Base-by-base conservation (phyloP, 495 filamentous ascomycete genomes). In the Aspergillus haitiensis region DNA sequence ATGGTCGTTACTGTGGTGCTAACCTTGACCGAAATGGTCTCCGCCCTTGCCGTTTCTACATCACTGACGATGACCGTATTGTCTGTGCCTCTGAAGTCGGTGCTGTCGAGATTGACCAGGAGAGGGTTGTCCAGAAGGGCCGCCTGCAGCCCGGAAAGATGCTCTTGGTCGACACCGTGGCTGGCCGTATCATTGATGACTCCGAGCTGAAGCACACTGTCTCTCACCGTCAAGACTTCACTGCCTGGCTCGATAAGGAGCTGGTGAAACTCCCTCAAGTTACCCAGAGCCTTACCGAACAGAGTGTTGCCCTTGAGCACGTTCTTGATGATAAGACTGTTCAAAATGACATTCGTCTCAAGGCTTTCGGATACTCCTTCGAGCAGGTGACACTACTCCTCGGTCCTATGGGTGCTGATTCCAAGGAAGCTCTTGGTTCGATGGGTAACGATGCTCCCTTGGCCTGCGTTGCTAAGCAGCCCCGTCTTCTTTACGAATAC, bases 361-460 rank as follows among this genome's bases (percentile, higher is more conserved):
- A 86, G 60, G 90, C 93, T 8, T 98, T 95, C 67, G 95, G 95
- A 12, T 99, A 98, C 71, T 95, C 94, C 33, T 91, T 96, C 61
- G 94, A 99, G 75, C 94, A 99, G 72, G 90, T 99, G 71, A 95
- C 88, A 72, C 76, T 99, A 71, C 79, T 99, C 9, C 83, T 99
- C 32, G 95, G 88, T 18, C 94, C 94, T 8, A 99, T 99, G 94
- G 94, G 92, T 58, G 92, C 93, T 32, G 94, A 99, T 64, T 96
- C 96, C 49, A 99, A 99, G 78, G 94, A 99, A 75, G 95, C 94
- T n/a, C 83, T 99, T 32, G 94, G 94, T 36, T 99, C 94, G 56
- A 99, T 99, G 94, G 94, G 94, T 65, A 99, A 99, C 72, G 94
- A 99, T 81, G 91, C 92, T 40, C 94, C 94, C 13, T 77, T 99